These are phyloP conservation scores for Monosporascus sp. DNA, from an alignment of 2,329 filamentous ascomycete species.

Conservation along the genomic window DNA sequence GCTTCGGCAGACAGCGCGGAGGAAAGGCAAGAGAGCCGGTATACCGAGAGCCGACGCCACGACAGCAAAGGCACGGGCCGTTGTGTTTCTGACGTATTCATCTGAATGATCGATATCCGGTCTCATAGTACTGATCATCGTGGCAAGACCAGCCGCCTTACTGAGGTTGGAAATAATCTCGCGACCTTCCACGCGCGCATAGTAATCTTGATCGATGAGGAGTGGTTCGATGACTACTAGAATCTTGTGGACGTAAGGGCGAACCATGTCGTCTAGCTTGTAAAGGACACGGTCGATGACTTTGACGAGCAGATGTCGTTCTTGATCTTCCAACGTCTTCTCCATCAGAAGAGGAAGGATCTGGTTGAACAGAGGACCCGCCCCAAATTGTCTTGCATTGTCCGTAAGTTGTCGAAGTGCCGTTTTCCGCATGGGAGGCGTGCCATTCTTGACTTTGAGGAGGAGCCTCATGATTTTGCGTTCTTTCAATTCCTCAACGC, in stretches of 20 bases:
- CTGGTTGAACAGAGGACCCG: conserved; percentile 91
- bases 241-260: conserved; percentile 97
- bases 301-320: conserved; percentile 96
- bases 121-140: conserved; percentile 99
- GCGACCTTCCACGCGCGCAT: conserved; percentile 93
- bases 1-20: conserved; percentile 91
- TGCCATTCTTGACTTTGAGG: conserved; percentile 98
- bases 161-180: conserved; percentile 98
- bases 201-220: conserved; percentile 98
- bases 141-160: conserved; percentile 92
- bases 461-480: conserved; percentile 96
- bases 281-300: conserved; percentile 98
- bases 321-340: conserved; percentile 94
- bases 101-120: conserved; percentile 98
- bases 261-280: conserved; percentile 94
- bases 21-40: conserved; percentile 87
- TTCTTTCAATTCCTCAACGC: conserved; percentile 93
- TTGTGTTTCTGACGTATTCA: conserved; percentile 97
- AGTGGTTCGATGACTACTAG: conserved; percentile 98
- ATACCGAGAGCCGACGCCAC: conserved; percentile 95
- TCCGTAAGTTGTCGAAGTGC: conserved; percentile 95
- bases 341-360: conserved; percentile 97
- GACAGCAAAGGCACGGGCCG: conserved; percentile 92
- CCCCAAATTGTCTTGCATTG: conserved; percentile 93
- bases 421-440: conserved; percentile 97